phyloP scores from a whole-genome alignment of 2,329 filamentous ascomycete species.

The Xylariales sp. region DNA sequence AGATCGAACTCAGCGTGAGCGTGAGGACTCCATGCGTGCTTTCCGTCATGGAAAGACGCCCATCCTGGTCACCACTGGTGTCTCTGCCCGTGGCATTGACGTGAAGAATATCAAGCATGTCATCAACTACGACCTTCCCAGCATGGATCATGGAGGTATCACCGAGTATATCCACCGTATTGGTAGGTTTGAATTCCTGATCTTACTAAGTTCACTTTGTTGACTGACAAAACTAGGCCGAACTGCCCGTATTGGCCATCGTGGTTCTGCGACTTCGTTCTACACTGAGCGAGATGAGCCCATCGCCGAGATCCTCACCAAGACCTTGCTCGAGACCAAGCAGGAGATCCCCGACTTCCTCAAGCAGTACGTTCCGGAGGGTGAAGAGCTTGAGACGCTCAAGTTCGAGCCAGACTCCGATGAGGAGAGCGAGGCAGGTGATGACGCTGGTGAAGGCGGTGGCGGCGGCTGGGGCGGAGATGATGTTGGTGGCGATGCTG shows the following conservation, averaged over 20 bases:
- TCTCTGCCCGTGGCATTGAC: constrained; percentile 85
- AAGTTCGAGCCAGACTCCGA: constrained; percentile 54
- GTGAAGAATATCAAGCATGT: constrained; percentile 84
- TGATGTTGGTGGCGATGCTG: background rate
- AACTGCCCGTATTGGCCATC: constrained; percentile 88
- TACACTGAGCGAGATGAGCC: constrained; percentile 74
- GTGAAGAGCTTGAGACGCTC: constrained; percentile 38
- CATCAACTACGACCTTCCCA: constrained; percentile 88
- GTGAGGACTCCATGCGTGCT: constrained; percentile 83
- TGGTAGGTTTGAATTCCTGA: constrained; percentile 48
- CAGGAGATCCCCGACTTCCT: constrained; percentile 84
- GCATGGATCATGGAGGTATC: constrained; percentile 72
- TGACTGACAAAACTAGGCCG: constrained; percentile 54
- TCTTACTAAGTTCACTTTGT: background rate
- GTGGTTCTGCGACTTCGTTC: constrained; percentile 82
- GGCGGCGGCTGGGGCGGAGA: constrained; percentile 21
- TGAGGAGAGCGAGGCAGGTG: constrained; percentile 35
- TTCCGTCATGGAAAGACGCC: constrained; percentile 74
- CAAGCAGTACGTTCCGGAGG: constrained; percentile 55
- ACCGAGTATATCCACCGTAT: constrained; percentile 94
- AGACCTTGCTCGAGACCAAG: constrained; percentile 73
- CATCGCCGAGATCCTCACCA: constrained; percentile 69
- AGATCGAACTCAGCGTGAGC: constrained; percentile 82
- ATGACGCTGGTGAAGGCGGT: constrained; percentile 15
- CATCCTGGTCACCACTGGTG: constrained; percentile 79